Base-by-base conservation (phyloP, 2,329 filamentous ascomycete genomes). In the Pseudonectria foliicola region DNA sequence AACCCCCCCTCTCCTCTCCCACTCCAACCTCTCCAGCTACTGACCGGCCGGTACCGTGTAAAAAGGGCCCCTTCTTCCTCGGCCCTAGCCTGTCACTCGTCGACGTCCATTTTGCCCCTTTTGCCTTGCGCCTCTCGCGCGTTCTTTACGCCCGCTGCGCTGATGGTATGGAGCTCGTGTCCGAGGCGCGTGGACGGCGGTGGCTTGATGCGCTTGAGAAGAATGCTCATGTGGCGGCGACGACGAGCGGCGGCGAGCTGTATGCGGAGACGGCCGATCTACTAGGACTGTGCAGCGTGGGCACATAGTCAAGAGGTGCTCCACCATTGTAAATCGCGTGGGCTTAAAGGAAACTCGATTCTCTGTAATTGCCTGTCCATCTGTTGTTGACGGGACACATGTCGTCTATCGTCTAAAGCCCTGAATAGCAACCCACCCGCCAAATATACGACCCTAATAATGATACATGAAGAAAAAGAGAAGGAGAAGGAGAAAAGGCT, bases 91-190 rank as follows among this genome's bases (percentile, higher is more conserved):
- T 71, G n/a, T 64, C 61, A 71, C 45, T 86, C 36, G 84, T 89
- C 1, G 83, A 89, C 45, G 69, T 87, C 12, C 80, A 87, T 50
- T 71, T 87, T 29, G 83, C 83, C 2, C 85, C 85, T 0, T 89
- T 85, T 70, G 71, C 85, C 11, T 54, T 88, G 13, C 71, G 85
- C 2, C 62, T 89, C 40, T 67, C 72, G n/a, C 73, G 75, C 3
- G 74, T 87, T 13, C 61, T 85, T 24, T 69, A 73, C 32, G 74
- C 77, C 12, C 79, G 82, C 44, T 66, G 79, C 13, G 74, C 18
- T 21, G 18, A 73, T 14, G 87, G 82, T 79, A 71, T 75, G 1
- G 73, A 77, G 15, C 72, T 79, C 0, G 71, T 78, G 42, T 67
- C 71, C 2, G 77, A 75, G 2, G 76, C 68, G 40, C 67, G 84